Evolutionary conservation across 805 yeast genomes (phyloP).

Genomic region (Starmerella floris): DNA sequence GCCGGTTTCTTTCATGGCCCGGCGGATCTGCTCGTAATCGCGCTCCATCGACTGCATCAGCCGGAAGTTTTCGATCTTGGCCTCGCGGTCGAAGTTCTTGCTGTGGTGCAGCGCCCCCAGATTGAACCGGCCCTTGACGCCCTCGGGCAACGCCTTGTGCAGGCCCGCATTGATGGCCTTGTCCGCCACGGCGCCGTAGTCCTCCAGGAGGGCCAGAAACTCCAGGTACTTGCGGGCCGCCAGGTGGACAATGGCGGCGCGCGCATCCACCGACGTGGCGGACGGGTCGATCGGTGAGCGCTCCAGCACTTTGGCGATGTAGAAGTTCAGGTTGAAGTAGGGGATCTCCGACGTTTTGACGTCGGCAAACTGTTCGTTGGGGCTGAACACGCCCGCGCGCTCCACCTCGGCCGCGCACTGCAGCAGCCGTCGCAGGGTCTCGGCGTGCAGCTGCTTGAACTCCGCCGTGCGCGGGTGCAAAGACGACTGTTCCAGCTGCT

Average conservation of each 20-base stretch:
- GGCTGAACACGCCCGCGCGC: slow-evolving; percentile 49
- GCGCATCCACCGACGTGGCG: slow-evolving; percentile 11
- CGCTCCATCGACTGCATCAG: neutral
- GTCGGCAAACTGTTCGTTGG: slow-evolving; percentile 60
- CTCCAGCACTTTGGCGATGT: slow-evolving; percentile 36
- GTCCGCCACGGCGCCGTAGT: slow-evolving; percentile 16
- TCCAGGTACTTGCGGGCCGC: slow-evolving; percentile 20
- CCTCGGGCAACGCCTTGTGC: slow-evolving; percentile 8
- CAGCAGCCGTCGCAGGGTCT: slow-evolving; percentile 4
- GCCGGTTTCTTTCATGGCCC: neutral
- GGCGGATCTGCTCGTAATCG: neutral
- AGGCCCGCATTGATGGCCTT: neutral
- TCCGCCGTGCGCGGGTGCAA: neutral
- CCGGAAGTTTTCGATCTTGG: neutral
- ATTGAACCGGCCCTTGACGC: slow-evolving; percentile 11
- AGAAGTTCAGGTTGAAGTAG: slow-evolving; percentile 46
- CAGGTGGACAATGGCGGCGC: slow-evolving; percentile 16
- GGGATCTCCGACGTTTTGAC: slow-evolving; percentile 49
- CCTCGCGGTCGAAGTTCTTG: neutral
- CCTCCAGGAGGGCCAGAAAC: slow-evolving; percentile 19
- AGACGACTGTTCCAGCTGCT: neutral
- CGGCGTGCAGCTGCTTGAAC: slow-evolving; percentile 7
- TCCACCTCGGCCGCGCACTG: slow-evolving; percentile 25
- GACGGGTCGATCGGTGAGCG: slow-evolving; percentile 17
- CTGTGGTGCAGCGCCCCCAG: neutral